Percentiles rank a stretch among this genome's conserved stretches.
These are phyloP conservation scores for Salvia hispanica DNA, from an alignment of 257 asterid genomes.

Conservation along the genomic window DNA sequence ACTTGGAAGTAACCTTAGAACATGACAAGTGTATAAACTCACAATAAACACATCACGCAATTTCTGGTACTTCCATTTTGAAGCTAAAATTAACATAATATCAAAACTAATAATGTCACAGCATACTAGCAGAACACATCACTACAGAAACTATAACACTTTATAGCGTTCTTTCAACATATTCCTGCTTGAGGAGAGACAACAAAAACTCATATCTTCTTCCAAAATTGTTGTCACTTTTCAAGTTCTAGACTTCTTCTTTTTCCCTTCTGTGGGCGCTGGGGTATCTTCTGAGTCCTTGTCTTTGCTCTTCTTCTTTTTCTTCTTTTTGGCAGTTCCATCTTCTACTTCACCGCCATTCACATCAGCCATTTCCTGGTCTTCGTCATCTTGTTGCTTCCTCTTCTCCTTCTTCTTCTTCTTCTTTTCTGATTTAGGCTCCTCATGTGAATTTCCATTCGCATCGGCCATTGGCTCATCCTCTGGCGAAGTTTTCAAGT, in stretches of 20 bases:
- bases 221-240: too few species aligned
- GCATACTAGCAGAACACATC: too few species aligned
- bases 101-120: too few species aligned
- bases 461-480: constrained; percentile 40
- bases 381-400: constrained; percentile 51
- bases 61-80: too few species aligned
- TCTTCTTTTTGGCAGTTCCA: constrained; percentile 68
- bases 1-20: too few species aligned
- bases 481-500: constrained; percentile 38
- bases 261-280: constrained; percentile 48
- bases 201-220: too few species aligned
- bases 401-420: constrained; percentile 78
- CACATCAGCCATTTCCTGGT: constrained; percentile 37
- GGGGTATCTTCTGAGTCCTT: constrained; percentile 40
- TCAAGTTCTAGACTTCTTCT: constrained; percentile 33
- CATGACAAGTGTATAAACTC: too few species aligned
- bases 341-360: constrained; percentile 47
- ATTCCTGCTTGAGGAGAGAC: too few species aligned
- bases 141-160: too few species aligned
- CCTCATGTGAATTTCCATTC: constrained; percentile 56
- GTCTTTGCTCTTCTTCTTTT: constrained; percentile 58
- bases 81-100: too few species aligned
- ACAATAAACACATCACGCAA: too few species aligned
- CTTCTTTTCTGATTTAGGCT: constrained; percentile 76
- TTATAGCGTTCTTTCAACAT: too few species aligned